Conservation (phyloP, 768 basidiomycete species). For the Russula sp. region DNA sequence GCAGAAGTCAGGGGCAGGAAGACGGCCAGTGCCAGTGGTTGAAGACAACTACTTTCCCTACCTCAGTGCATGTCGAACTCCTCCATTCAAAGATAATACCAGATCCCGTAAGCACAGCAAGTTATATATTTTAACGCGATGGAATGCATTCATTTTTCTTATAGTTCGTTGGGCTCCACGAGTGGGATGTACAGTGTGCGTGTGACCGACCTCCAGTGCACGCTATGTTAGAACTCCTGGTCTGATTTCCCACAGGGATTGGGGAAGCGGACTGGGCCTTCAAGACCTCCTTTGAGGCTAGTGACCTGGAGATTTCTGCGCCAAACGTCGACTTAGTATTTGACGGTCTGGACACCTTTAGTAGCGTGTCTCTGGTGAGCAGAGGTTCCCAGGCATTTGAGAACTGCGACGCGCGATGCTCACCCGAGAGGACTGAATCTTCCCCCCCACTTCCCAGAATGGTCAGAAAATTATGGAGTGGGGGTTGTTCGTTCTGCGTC, state of each 20-base stretch:
- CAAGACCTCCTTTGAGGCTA: constrained; percentile 52
- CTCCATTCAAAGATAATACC: constrained; percentile 65
- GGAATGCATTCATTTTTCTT: constrained; percentile 10
- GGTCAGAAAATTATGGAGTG: constrained; percentile 60
- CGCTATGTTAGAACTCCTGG: not conserved
- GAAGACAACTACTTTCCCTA: constrained; percentile 59
- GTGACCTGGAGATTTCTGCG: constrained; percentile 38
- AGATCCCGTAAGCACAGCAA: constrained; percentile 55
- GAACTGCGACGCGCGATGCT: not conserved
- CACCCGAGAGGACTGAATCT: not conserved
- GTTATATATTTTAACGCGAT: not conserved
- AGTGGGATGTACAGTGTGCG: constrained; percentile 89
- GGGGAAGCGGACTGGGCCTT: constrained; percentile 86
- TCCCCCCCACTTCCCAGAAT: constrained; percentile 44
- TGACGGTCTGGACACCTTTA: constrained; percentile 89
- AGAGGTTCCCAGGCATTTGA: not conserved
- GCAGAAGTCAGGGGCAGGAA: constrained; percentile 47
- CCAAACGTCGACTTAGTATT: constrained; percentile 70
- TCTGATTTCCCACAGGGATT: constrained; percentile 51
- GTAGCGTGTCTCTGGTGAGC: constrained; percentile 59
- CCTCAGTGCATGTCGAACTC: constrained; percentile 83
- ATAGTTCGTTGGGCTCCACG: constrained; percentile 70
- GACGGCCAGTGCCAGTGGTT: constrained; percentile 69
- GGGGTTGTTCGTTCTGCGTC: constrained; percentile 16
- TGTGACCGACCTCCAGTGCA: not conserved